Evolutionary conservation across 1,284 basidiomycete species (phyloP).

Genomic region (Vanrija sp.): DNA sequence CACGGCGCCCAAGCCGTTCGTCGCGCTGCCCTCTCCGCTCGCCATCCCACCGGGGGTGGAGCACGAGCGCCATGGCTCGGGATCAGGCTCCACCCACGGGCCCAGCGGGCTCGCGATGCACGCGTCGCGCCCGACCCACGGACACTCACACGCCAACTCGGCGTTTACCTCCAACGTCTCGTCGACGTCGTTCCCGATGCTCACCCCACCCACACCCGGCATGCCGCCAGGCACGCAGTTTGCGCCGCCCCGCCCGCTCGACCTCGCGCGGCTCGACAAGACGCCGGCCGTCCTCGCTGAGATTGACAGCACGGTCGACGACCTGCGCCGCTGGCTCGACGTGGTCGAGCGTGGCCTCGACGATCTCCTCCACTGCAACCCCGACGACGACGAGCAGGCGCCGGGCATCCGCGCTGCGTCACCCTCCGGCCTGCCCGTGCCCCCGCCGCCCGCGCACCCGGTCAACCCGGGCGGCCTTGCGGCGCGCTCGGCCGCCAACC

Average conservation of each 20-base stretch:
- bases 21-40: conserved; percentile 53
- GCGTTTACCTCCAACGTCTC: conserved; percentile 1
- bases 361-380: conserved; percentile 53
- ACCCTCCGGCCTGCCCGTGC: neutral
- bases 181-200: neutral
- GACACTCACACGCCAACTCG: neutral
- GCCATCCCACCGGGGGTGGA: conserved; percentile 38
- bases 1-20: conserved; percentile 32
- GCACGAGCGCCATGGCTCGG: neutral
- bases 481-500: neutral
- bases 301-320: conserved; percentile 70
- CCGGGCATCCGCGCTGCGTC: too few relatives aligned
- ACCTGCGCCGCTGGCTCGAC: conserved; percentile 74
- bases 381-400: conserved; percentile 4
- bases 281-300: conserved; percentile 54
- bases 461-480: neutral
- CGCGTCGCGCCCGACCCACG: neutral
- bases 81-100: conserved; percentile 11
- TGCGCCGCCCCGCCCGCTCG: conserved; percentile 8
- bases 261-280: conserved; percentile 8
- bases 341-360: conserved; percentile 68
- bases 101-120: conserved; percentile 19
- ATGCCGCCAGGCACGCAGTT: neutral
- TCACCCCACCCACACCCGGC: neutral
- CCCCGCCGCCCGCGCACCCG: neutral